Conservation (phyloP, 371 early-diverging fungal species). For the Nematocida sp. region DNA sequence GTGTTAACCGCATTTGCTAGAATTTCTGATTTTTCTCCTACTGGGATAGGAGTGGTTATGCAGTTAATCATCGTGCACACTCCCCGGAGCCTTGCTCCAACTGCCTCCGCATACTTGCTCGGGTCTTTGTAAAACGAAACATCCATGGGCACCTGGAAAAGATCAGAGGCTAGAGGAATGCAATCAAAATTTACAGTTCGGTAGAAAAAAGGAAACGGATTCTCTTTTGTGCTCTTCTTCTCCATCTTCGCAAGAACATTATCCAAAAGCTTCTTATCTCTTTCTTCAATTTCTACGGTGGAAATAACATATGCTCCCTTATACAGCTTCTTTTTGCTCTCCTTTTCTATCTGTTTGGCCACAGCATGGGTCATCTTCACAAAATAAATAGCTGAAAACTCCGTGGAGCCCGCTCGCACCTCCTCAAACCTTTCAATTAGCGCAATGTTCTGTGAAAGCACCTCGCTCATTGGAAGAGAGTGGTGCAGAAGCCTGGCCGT, state of each 20-base stretch:
- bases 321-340: slow-evolving; percentile 58
- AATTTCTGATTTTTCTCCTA: slow-evolving; percentile 23
- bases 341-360: slow-evolving; percentile 60
- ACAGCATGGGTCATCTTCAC: slow-evolving; percentile 29
- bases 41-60: slow-evolving; percentile 22
- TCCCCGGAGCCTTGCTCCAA: slow-evolving; percentile 18
- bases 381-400: slow-evolving; percentile 66
- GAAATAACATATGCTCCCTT: slow-evolving; percentile 47
- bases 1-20: slow-evolving; percentile 7
- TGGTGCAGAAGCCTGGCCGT: slow-evolving; percentile 61
- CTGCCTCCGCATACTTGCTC: neutral
- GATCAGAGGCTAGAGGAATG: slow-evolving; percentile 13
- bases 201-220: slow-evolving; percentile 18
- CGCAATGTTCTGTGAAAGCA: slow-evolving; percentile 62
- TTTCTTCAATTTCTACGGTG: neutral
- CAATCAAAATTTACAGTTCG: slow-evolving; percentile 45
- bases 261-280: slow-evolving; percentile 8
- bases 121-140: slow-evolving; percentile 16
- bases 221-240: slow-evolving; percentile 30
- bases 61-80: slow-evolving; percentile 4
- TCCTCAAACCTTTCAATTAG: slow-evolving; percentile 57
- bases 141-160: slow-evolving; percentile 21
- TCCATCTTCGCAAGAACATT: slow-evolving; percentile 17
- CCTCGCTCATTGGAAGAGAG: slow-evolving; percentile 62
- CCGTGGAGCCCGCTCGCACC: slow-evolving; percentile 32